Percentiles rank a stretch among this genome's conserved stretches.
These are phyloP conservation scores for Leccinellum albellum DNA, from an alignment of 768 basidiomycete species.

Conservation along the genomic window DNA sequence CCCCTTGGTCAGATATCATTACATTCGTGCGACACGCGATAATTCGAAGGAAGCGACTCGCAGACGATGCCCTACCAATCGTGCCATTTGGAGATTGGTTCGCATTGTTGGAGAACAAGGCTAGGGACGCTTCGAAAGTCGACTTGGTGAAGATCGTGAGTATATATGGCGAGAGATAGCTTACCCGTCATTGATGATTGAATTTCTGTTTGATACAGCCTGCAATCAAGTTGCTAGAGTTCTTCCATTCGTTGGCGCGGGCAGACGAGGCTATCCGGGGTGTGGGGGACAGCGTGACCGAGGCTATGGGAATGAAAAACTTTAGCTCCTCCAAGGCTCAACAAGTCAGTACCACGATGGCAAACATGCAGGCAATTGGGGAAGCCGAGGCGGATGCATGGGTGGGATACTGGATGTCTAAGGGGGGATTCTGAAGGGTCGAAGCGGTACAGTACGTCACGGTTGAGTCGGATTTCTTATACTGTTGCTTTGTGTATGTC, in stretches of 20 bases:
- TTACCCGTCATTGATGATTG: neutral
- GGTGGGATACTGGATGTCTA: slow-evolving; percentile 26
- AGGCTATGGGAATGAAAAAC: slow-evolving; percentile 21
- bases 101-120: slow-evolving; percentile 20
- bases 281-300: neutral
- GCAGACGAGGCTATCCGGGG: slow-evolving; percentile 13
- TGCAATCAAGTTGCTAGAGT: slow-evolving; percentile 34
- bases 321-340: slow-evolving; percentile 15
- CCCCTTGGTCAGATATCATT: slow-evolving; percentile 32
- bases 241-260: slow-evolving; percentile 25
- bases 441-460: too few relatives aligned
- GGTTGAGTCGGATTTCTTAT: neutral
- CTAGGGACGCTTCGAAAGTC: slow-evolving; percentile 18
- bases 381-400: slow-evolving; percentile 21
- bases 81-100: slow-evolving; percentile 37
- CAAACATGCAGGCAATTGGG: slow-evolving; percentile 23
- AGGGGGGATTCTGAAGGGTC: slow-evolving; percentile 12
- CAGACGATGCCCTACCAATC: slow-evolving; percentile 20
- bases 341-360: slow-evolving; percentile 21
- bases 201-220: too few relatives aligned
- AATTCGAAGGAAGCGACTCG: slow-evolving; percentile 6
- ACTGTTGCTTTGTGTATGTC: neutral
- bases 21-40: slow-evolving; percentile 16
- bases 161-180: too few relatives aligned
- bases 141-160: slow-evolving; percentile 33